phyloP scores from a whole-genome alignment of 2,329 filamentous ascomycete genomes.

The Calonectria multiphialidica region DNA sequence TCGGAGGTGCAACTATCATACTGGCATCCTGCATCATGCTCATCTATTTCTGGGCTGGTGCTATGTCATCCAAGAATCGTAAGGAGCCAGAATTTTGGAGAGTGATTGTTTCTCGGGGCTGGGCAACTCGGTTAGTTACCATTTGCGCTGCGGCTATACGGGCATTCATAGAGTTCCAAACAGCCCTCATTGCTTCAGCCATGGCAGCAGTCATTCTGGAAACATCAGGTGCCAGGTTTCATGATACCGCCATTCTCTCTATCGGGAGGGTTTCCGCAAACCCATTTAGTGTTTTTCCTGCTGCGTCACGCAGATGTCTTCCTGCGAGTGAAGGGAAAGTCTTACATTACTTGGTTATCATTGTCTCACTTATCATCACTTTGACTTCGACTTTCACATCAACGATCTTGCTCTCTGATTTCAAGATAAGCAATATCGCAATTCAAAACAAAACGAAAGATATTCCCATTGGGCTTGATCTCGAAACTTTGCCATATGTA shows the following conservation, averaged over 20 bases:
- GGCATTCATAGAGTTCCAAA: slow-evolving; percentile 5
- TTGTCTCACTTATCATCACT: background rate
- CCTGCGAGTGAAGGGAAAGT: rapidly evolving
- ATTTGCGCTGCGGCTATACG: slow-evolving; percentile 22
- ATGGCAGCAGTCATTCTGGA: slow-evolving; percentile 24
- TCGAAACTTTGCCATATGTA: background rate
- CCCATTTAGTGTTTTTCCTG: slow-evolving; percentile 13
- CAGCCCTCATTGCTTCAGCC: slow-evolving; percentile 6
- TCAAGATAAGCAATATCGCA: background rate
- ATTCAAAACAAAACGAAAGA: background rate
- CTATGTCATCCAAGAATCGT: background rate
- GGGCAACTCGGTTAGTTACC: slow-evolving; percentile 4
- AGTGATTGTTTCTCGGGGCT: background rate
- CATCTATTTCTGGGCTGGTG: slow-evolving; percentile 23
- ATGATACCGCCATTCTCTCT: background rate
- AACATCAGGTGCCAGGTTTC: background rate
- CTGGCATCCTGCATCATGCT: slow-evolving; percentile 10
- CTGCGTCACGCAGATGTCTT: background rate
- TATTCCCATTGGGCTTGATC: background rate
- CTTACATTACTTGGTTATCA: background rate
- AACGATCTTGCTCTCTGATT: slow-evolving; percentile 25
- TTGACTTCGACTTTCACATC: slow-evolving; percentile 20
- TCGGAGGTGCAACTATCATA: slow-evolving; percentile 2
- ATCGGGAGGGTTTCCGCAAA: background rate
- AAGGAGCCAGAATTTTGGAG: slow-evolving; percentile 7